Percentiles rank a stretch among this genome's conserved stretches.
Evolutionary conservation across 345 rosid genomes (phyloP).

Genomic region (Luvunga scandens): DNA sequence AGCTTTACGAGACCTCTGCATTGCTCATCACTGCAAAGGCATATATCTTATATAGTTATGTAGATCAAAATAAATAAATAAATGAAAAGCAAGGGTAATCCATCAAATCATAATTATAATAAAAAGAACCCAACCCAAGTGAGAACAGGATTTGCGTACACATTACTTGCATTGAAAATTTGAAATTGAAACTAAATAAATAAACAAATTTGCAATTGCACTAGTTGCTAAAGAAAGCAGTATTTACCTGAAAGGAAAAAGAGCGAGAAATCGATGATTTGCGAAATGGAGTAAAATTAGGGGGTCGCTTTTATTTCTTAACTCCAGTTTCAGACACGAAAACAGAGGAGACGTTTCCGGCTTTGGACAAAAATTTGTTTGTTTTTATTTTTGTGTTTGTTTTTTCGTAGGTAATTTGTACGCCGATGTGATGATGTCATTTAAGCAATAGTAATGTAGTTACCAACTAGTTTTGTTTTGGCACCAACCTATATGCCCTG

Average conservation of each 20-base stretch:
- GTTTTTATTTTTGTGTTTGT: not conserved
- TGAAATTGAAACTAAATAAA: not conserved
- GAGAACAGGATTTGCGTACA: not conserved
- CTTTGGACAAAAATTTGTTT: not conserved
- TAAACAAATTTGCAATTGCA: not conserved
- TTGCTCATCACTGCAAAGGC: slow-evolving; percentile 28
- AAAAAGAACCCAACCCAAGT: not conserved
- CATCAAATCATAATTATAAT: not conserved
- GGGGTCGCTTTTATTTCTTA: not conserved
- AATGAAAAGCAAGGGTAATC: not conserved
- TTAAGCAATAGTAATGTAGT: no score
- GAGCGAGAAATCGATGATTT: not conserved
- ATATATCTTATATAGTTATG: no score
- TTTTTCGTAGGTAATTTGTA: not conserved
- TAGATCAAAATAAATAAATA: not conserved
- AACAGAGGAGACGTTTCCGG: not conserved
- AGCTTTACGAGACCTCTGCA: slow-evolving; percentile 41
- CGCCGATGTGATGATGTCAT: not conserved
- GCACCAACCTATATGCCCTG: no score
- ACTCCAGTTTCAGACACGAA: not conserved
- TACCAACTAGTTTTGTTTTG: no score
- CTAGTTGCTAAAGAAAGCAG: not conserved
- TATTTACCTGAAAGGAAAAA: not conserved
- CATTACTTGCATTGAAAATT: not conserved
- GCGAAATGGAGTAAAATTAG: not conserved